Conservation (phyloP, 129 eudicot genomes). For the Deinandra increscens region DNA sequence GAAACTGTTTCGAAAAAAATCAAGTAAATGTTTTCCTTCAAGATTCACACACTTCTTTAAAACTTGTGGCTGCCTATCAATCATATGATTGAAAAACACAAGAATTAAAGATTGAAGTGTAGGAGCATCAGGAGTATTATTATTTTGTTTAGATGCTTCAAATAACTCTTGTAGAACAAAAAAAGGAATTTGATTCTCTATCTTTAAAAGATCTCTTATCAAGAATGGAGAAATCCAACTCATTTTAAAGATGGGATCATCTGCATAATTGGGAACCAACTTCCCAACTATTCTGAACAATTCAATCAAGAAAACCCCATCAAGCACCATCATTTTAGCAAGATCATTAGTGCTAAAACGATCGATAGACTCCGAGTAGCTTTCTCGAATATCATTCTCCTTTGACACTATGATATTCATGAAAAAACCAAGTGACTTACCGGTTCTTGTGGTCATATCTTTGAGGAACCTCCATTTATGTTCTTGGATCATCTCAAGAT, state of each 20-base stretch:
- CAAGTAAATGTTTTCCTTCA: constrained; percentile 37
- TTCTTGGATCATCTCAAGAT: constrained; percentile 43
- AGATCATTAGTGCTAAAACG: constrained; percentile 18
- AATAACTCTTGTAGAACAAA: constrained; percentile 31
- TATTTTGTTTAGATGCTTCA: neutral
- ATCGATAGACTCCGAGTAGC: constrained; percentile 37
- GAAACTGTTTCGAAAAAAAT: constrained; percentile 33
- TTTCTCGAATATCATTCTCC: constrained; percentile 23
- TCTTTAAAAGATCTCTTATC: constrained; percentile 35
- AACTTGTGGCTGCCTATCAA: constrained; percentile 9
- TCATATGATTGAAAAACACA: constrained; percentile 26
- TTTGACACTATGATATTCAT: constrained; percentile 3
- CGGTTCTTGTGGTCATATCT: constrained; percentile 17
- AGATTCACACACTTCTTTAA: neutral
- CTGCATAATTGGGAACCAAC: constrained; percentile 1
- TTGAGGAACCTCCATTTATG: constrained; percentile 40
- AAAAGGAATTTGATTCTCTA: constrained; percentile 41
- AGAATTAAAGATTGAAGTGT: constrained; percentile 34
- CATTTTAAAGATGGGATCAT: constrained; percentile 38
- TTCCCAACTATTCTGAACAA: constrained; percentile 38
- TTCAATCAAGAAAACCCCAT: constrained; percentile 37
- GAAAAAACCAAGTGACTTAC: constrained; percentile 21
- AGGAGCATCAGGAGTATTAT: neutral
- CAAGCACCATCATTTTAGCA: constrained; percentile 48
- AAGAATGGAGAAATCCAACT: constrained; percentile 38